Evolutionary conservation across 768 basidiomycete genomes (phyloP).

Genomic region (Amanita pallidorosea): DNA sequence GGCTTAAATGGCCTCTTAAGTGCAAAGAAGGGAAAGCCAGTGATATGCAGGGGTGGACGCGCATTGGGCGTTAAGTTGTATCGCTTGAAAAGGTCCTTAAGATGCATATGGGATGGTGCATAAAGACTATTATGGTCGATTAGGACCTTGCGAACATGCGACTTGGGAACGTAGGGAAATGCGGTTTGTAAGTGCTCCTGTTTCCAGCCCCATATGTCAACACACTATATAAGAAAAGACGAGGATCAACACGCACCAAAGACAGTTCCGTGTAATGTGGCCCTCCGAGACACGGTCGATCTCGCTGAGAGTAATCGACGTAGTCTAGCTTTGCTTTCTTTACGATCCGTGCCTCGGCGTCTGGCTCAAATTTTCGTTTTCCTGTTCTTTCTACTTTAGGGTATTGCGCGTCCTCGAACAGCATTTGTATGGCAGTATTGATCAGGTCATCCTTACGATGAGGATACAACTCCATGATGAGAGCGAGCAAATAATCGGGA

Average conservation of each 20-base stretch:
- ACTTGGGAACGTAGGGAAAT: slow-evolving; percentile 48
- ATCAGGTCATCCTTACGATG: slow-evolving; percentile 27
- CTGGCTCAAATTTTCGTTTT: slow-evolving; percentile 25
- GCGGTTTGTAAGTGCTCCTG: slow-evolving; percentile 44
- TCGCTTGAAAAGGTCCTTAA: slow-evolving; percentile 27
- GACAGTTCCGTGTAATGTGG: slow-evolving; percentile 38
- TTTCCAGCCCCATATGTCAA: not conserved
- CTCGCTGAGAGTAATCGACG: slow-evolving; percentile 19
- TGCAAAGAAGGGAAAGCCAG: slow-evolving; percentile 16
- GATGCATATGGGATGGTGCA: slow-evolving; percentile 50
- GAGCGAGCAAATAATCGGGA: slow-evolving; percentile 37
- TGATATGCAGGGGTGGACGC: slow-evolving; percentile 23
- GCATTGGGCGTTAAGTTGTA: slow-evolving; percentile 9
- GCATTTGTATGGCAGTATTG: slow-evolving; percentile 43
- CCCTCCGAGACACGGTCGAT: slow-evolving; percentile 33
- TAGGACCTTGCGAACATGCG: slow-evolving; percentile 39
- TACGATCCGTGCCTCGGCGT: slow-evolving; percentile 12
- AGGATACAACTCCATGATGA: slow-evolving; percentile 34
- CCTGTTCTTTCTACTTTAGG: slow-evolving; percentile 34
- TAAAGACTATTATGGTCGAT: slow-evolving; percentile 35
- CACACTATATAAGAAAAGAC: slow-evolving; percentile 1
- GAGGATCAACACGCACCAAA: slow-evolving; percentile 26
- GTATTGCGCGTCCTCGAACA: slow-evolving; percentile 55
- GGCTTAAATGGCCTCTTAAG: slow-evolving; percentile 25
- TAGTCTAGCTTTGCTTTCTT: slow-evolving; percentile 47